These are phyloP conservation scores for Crithidia brevicula DNA, from an alignment of 208 protist species.

Conservation along the genomic window DNA sequence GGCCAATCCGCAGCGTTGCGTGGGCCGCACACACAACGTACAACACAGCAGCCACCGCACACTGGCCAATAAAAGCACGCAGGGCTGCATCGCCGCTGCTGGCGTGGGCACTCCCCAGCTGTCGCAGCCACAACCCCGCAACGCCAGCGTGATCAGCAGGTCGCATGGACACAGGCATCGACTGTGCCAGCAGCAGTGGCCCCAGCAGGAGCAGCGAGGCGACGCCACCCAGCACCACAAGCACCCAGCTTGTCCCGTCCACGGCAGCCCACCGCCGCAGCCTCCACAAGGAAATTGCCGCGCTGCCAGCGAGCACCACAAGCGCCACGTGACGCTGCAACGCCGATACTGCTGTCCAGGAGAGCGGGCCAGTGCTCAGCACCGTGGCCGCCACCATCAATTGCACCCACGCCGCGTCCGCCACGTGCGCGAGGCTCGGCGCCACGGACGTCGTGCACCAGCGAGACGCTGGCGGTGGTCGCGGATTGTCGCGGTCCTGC, in stretches of 20 bases:
- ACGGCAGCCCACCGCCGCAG: slow-evolving; percentile 2
- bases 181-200: too few species aligned
- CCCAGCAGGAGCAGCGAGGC: background rate
- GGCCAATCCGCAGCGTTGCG: slow-evolving; percentile 33
- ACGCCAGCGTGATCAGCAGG: too few species aligned
- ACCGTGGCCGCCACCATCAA: slow-evolving; percentile 12
- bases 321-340: background rate
- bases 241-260: slow-evolving; percentile 6
- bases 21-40: slow-evolving; percentile 28
- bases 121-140: too few species aligned
- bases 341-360: slow-evolving; percentile 16
- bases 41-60: slow-evolving; percentile 12
- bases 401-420: slow-evolving; percentile 30
- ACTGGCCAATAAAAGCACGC: slow-evolving; percentile 23
- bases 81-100: slow-evolving; percentile 8
- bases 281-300: background rate
- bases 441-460: slow-evolving; percentile 34
- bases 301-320: background rate
- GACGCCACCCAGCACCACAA: background rate
- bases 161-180: too few species aligned
- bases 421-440: slow-evolving; percentile 29
- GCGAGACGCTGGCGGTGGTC: slow-evolving; percentile 28
- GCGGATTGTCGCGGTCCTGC: slow-evolving; percentile 22
- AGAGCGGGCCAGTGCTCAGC: slow-evolving; percentile 25
- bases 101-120: too few species aligned